Evolutionary conservation across 139 green algal genomes (phyloP).

Genomic region (Chlamydomonas eustigma): DNA sequence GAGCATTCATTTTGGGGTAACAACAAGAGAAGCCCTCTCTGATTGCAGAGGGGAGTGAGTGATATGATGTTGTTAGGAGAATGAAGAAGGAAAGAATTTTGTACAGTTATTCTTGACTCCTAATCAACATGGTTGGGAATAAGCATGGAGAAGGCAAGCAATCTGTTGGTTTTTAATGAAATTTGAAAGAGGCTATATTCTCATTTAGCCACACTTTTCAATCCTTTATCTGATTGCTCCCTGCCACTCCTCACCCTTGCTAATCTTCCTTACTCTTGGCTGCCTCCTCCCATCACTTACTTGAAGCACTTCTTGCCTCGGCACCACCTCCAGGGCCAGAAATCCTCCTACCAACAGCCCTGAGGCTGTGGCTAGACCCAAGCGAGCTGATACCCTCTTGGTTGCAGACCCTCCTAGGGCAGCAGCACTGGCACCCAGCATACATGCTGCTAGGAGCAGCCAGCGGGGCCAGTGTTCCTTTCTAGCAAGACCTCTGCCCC

Average conservation of each 20-base stretch:
- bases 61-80: no score
- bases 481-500: constrained; percentile 15
- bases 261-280: no score
- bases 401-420: not conserved
- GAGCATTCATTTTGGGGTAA: no score
- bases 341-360: constrained; percentile 71
- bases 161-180: no score
- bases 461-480: constrained; percentile 78
- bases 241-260: constrained; percentile 5
- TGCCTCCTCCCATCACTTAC: not conserved
- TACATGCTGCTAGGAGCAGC: constrained; percentile 65
- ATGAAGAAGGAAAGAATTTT: no score
- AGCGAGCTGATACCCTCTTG: constrained; percentile 5
- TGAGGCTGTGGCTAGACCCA: constrained; percentile 17
- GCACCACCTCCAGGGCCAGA: constrained; percentile 66
- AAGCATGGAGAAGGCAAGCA: no score
- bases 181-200: no score
- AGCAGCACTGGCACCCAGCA: not conserved
- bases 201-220: not conserved
- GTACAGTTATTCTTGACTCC: no score
- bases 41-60: no score
- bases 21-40: no score
- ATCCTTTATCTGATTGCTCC: not conserved
- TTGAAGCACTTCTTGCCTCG: constrained; percentile 1
- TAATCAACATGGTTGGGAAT: no score